Base-by-base conservation (phyloP, 1,284 basidiomycete species). In the Sanghuangporus baumii region DNA sequence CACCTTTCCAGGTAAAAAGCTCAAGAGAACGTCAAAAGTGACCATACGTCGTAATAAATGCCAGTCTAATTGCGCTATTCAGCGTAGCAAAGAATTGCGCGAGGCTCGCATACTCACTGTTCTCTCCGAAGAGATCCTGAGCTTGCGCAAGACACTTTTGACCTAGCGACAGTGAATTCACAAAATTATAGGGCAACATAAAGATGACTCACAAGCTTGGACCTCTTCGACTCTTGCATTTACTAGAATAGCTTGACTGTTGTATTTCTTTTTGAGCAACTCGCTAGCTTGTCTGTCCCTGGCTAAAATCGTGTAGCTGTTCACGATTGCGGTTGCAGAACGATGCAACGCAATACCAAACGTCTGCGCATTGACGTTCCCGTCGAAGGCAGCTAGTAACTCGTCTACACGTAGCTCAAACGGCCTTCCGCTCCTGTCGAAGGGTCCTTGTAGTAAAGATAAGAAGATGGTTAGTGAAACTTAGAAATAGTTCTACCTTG, bases 1-100 rank as follows among this genome's bases (percentile, higher is more conserved):
- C 20, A 63, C 23, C 16, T 43, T 31, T 26, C 61, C 57, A 8
- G 57, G 61, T 6, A 63, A 50, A 55, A 41, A 34, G 20, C n/a
- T 6, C n/a, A 48, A 6, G 20, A 63, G 23, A 12, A 37, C 20
- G 37, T 36, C 20, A 14, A 48, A 12, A 6, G 12, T 16, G 12
- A 59, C 14, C 6, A 9, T 8, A 26, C 14, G 41, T 16, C 47
- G 57, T n/a, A 63, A n/a, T 38, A 57, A 55, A 40, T 55, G 46
- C 61, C 61, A 63, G 26, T 59, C 61, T 63, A 55, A 9, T 14
- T 40, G 26, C 12, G 51, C 12, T 8, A 23, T 23, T 20, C 34
- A 18, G 31, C 26, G 43, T 54, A 57, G 18, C 1, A 11, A 26
- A 8, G n/a, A 36, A 38, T 31, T 7, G 38, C 4, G 18, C 7